phyloP scores from a whole-genome alignment of 2,329 filamentous ascomycete genomes.

The Neofusicoccum cordaticola region DNA sequence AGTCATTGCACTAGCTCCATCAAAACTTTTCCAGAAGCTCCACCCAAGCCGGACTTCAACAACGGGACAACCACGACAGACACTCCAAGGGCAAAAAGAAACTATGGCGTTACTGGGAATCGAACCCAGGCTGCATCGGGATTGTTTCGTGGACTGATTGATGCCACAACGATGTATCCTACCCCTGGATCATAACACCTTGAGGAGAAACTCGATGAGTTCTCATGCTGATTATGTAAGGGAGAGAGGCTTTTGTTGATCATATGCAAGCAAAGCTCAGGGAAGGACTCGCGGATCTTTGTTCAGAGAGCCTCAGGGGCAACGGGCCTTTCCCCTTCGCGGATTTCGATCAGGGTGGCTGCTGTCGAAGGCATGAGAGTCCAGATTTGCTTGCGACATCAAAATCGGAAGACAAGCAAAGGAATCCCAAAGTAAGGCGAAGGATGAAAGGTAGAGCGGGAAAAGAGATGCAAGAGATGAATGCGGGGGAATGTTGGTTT shows the following conservation, averaged over 20 bases:
- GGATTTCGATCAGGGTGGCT: no score
- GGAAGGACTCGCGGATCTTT: no score
- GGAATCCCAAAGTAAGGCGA: no score
- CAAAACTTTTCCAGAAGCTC: background rate
- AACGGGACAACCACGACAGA: background rate
- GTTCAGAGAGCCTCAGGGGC: no score
- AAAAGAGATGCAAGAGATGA: background rate
- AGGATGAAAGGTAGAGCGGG: background rate
- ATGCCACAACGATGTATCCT: slow-evolving; percentile 4
- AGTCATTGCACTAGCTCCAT: background rate
- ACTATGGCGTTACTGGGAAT: slow-evolving; percentile 10
- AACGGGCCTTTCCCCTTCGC: no score
- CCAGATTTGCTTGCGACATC: no score
- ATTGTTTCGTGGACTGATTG: background rate
- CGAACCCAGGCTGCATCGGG: slow-evolving; percentile 13
- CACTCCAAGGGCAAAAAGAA: background rate
- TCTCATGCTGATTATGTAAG: background rate
- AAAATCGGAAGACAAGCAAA: no score
- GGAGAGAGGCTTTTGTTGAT: no score
- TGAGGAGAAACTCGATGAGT: background rate
- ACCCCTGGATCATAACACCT: slow-evolving; percentile 6
- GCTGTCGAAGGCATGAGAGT: no score
- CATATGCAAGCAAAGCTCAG: no score
- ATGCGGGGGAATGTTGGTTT: background rate
- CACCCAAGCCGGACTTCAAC: background rate